Base-by-base conservation (phyloP, 1,139 yeast species). In the Saccharomycopsis phalli region DNA sequence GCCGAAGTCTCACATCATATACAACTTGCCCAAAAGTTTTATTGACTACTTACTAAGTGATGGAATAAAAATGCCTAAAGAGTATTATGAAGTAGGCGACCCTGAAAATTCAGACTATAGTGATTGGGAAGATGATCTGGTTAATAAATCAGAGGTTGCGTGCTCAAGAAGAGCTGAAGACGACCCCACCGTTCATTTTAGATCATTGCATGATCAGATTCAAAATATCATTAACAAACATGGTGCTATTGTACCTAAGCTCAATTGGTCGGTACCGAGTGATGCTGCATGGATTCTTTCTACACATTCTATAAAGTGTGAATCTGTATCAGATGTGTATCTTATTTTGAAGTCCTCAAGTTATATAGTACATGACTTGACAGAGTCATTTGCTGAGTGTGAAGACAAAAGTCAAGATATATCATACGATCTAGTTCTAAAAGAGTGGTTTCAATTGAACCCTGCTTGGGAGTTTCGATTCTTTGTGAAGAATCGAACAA, bases 181-280 rank as follows among this genome's bases (percentile, higher is more conserved):
- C 3, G 69, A 69, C 42, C 77, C 81, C 2, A 61, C 73, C 0
- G 56, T 49, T 5, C 61, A 63, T 22, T 88, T 88, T 52, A 59
- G 61, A 6, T 76, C 69, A 1, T 61, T 87, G 19, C 94, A 87
- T 52, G 53, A 61, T 0, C 53, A 65, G 40, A 66, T 91, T 19
- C 60, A 60, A 27, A 47, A 53, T 0, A 56, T 65, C 22, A 77
- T 66, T 28, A 45, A 41, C 23, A 69, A 62, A 46, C 71, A 63
- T 53, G 82, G 81, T 1, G 62, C 76, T 1, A 87, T 87, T 5
- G 68, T 84, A 2, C 97, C 97, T 1, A 91, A 91, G 54, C 65
- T 91, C 50, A 91, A 91, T 62, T 91, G 98, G 98, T 84, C 96
- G 1, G 81, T 95, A 1, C 98, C 99, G 1, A 81, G 79, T 53